Evolutionary conservation across 805 yeast species (phyloP), one percentile per base, ranked within the genome.

Genomic region (Zygosaccharomyces kombuchaensis): DNA sequence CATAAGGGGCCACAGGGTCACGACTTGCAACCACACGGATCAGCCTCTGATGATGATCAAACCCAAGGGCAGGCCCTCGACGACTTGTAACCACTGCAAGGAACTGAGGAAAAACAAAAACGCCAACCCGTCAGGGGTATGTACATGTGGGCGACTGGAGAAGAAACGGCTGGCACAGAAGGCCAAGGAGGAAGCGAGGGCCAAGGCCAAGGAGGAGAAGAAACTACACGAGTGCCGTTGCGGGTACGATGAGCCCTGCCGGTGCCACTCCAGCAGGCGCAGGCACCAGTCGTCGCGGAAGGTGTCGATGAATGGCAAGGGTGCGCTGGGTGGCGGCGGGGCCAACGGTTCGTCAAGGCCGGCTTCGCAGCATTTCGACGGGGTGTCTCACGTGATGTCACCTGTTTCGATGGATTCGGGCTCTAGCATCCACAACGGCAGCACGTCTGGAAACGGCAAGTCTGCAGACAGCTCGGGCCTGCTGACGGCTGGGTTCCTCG

Each of bases 41-140:
- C 87, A 87, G 59, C 95, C 95, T 4, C 70, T 93, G 55, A 83
- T 86, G 62, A 84, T 84, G 86, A 91, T 93, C 64, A 93, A 93
- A 62, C 96, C 96, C 13, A 93, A 93, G 62, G 99, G 99, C 2
- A 74, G 99, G 46, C 99, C 99, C 1, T 81, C 96, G 0, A 82
- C 96, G 1, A 96, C 89, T 59, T 91, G 98, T 60, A 72, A 76
- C 31, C 95, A 86, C 61, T 91, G 96, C 62, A 81, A 88, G 51
- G 87, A 83, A 46, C 77, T 82, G 54, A 70, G 96, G 30, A 82
- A 80, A 59, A 60, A 72, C 50, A 83, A 82, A 55, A 80, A 82
- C 56, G 70, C 80, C 1, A 93, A 86, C 60, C 68, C 75, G 0
- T 58, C 69, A 13, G 77, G 77, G 6, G 65, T 75, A 16, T 87